phyloP scores from a whole-genome alignment of 345 rosid species.

The Eucalyptus erythrocorys region DNA sequence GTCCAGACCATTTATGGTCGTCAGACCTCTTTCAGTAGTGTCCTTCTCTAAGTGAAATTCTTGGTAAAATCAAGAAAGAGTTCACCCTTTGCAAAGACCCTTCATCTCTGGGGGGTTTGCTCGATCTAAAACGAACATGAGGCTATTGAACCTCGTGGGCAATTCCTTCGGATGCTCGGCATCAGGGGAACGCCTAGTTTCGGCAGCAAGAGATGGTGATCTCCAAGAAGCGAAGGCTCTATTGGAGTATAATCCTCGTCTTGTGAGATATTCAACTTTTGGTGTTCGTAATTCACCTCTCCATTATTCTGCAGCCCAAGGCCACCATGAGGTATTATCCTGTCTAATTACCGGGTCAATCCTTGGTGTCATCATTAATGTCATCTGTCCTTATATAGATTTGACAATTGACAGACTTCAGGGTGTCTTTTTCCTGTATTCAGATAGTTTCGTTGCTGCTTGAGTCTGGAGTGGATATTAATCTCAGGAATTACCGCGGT shows the following conservation, averaged over 20 bases:
- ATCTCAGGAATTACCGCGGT: conserved; percentile 94
- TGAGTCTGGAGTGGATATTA: conserved; percentile 96
- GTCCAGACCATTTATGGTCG: background rate
- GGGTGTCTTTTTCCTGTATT: background rate
- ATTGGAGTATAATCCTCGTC: conserved; percentile 87
- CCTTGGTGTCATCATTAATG: background rate
- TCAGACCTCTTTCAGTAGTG: background rate
- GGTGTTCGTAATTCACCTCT: conserved; percentile 95
- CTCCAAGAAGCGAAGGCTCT: conserved; percentile 93
- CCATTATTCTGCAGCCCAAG: conserved; percentile 98
- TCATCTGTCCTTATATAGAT: background rate
- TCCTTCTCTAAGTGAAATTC: background rate
- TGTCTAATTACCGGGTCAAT: background rate
- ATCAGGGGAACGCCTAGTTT: conserved; percentile 95
- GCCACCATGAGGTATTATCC: conserved; percentile 78
- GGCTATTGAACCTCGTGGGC: conserved; percentile 74
- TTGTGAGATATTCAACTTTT: conserved; percentile 84
- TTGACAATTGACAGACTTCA: background rate
- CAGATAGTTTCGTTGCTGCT: conserved; percentile 91
- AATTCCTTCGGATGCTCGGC: conserved; percentile 98
- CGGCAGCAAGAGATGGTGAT: conserved; percentile 98
- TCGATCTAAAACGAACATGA: conserved; percentile 24
- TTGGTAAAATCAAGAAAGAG: background rate
- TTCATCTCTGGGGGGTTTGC: background rate
- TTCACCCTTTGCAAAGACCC: background rate